Percentiles rank a stretch among this genome's conserved stretches.
Evolutionary conservation across 2,329 filamentous ascomycete genomes (phyloP).

Genomic region (Zarea fungicola): DNA sequence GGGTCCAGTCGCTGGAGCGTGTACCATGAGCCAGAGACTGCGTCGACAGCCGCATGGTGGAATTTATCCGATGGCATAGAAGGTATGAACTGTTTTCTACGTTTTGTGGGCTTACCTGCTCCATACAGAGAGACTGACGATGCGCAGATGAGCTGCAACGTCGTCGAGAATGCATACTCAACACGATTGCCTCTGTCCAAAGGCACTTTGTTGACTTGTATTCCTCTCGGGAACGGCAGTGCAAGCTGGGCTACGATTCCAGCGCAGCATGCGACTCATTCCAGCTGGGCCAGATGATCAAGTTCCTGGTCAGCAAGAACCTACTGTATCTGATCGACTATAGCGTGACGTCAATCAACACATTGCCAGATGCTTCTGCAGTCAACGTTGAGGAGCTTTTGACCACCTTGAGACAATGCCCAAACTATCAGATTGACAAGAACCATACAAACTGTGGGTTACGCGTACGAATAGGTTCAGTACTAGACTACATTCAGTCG

Average conservation of each 20-base stretch:
- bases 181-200: conserved; percentile 65
- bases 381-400: conserved; percentile 60
- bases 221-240: conserved; percentile 61
- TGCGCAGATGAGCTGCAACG: conserved; percentile 57
- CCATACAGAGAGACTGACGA: not conserved
- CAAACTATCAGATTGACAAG: conserved; percentile 68
- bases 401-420: conserved; percentile 57
- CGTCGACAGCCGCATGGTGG: conserved; percentile 58
- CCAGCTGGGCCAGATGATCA: conserved; percentile 72
- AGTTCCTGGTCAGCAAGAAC: conserved; percentile 59
- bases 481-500: conserved; percentile 59
- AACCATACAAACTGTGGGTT: conserved; percentile 71
- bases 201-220: conserved; percentile 63
- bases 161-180: conserved; percentile 61
- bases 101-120: not conserved
- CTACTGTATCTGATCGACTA: conserved; percentile 57
- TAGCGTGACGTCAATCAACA: conserved; percentile 40
- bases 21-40: conserved; percentile 25
- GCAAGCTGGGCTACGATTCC: conserved; percentile 69
- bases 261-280: conserved; percentile 70
- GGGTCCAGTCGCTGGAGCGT: conserved; percentile 57
- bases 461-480: conserved; percentile 57
- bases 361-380: conserved; percentile 44
- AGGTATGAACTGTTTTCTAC: conserved; percentile 36
- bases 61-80: conserved; percentile 65